Evolutionary conservation across 2,329 filamentous ascomycete species (phyloP).

Genomic region (Colletotrichum karsti): DNA sequence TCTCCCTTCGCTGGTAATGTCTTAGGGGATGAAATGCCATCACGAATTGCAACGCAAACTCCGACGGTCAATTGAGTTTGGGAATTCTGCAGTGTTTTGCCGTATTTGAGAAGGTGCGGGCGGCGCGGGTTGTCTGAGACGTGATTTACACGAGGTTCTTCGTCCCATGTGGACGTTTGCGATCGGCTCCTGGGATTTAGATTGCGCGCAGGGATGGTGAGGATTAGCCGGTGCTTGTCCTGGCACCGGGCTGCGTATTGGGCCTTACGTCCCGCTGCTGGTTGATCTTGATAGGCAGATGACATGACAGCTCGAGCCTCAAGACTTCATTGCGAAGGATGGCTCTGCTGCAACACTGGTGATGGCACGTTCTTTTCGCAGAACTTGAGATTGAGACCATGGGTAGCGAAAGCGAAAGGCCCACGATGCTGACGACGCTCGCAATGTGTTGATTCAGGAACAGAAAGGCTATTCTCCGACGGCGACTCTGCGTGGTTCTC

Average conservation of each 20-base stretch:
- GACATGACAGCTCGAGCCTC: no score
- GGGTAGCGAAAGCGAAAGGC: neutral
- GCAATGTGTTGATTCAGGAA: neutral
- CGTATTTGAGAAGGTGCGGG: constrained; percentile 11
- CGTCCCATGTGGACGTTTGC: constrained; percentile 5
- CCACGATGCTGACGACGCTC: neutral
- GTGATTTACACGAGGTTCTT: neutral
- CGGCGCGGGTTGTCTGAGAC: constrained; percentile 15
- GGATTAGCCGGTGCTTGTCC: neutral
- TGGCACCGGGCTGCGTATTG: neutral
- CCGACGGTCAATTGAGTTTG: neutral
- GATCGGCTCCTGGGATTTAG: constrained; percentile 7
- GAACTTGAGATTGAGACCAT: neutral
- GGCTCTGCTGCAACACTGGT: no score
- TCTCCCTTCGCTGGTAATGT: neutral
- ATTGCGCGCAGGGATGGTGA: neutral
- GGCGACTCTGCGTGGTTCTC: neutral
- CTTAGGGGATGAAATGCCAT: neutral
- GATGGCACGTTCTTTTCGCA: no score
- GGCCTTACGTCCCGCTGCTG: neutral
- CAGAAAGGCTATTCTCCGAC: neutral
- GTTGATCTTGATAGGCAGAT: neutral
- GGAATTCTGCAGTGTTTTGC: neutral
- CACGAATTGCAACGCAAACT: neutral
- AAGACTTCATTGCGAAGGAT: no score